Base-by-base conservation (phyloP, 495 filamentous ascomycete species). In the Cercophora samala region DNA sequence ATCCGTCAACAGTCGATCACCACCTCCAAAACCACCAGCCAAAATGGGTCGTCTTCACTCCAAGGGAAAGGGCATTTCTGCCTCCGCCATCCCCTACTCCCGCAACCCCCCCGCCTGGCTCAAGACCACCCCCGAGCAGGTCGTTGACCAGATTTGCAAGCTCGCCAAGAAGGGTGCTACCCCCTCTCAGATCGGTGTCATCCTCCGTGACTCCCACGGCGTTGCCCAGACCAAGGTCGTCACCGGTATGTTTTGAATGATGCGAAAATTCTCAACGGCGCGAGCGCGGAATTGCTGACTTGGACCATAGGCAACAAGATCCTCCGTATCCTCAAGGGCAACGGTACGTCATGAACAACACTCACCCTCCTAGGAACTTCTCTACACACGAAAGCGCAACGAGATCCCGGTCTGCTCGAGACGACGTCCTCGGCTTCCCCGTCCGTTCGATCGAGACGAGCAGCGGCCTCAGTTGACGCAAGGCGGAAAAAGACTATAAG, bases 141-240 rank as follows among this genome's bases (percentile, higher is more conserved):
- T 99, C 77, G 92, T 93, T 69, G 96, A 98, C 77, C 93, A 97
- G 84, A 98, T 99, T 86, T 96, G 92, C 91, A 94, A 95, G 84
- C 89, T 98, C 74, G 94, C 95, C 72, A 95, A 90, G 85, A 96
- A 96, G 90, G 93, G 95, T 83, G 91, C 91, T 67, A 95, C 93
- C 68, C 96, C 95, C 70, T 96, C 92, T 69, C 95, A 98, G 87
- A 99, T 98, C 76, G 96, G 96, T 91, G 93, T 97, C 77, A 84
- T 97, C 71, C 90, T 99, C 79, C 88, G 96, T 84, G 96, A 99
- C 84, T 92, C 88, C 68, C 96, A 98, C 83, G 96, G 96, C 75
- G 86, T 99, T 82, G 90, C 95, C 72, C 95, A 97, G 84, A 93
- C 97, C 81, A 94, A 93, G 86, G 83, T 95, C 73, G 93, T 97